Percentiles rank a stretch among this genome's conserved stretches.
Evolutionary conservation across 352 stramenopile species (phyloP).

Genomic region (Hyaloperonospora brassicae): DNA sequence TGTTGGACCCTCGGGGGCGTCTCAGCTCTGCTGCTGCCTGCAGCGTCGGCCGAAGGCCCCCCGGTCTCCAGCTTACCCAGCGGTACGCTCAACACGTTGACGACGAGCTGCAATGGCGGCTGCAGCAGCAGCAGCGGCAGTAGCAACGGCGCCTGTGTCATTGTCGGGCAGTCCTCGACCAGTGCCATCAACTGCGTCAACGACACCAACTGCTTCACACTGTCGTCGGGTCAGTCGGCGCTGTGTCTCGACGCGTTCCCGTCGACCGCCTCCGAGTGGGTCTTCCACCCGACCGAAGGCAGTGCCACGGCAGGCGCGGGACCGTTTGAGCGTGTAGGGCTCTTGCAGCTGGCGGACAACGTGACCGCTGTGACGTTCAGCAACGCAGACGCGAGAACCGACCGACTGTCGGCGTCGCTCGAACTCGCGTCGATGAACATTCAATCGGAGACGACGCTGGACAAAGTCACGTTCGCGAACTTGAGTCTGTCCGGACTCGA

Average conservation of each 20-base stretch:
- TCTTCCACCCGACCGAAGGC: conserved; percentile 44
- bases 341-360: conserved; percentile 45
- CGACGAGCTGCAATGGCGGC: conserved; percentile 65
- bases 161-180: conserved; percentile 49
- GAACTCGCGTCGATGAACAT: conserved; percentile 68
- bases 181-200: conserved; percentile 70
- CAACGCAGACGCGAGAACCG: conserved; percentile 22
- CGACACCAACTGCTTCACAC: conserved; percentile 56
- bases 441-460: conserved; percentile 34
- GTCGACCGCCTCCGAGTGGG: conserved; percentile 30
- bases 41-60: conserved; percentile 3
- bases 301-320: conserved; percentile 42
- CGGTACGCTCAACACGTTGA: conserved; percentile 56
- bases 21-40: conserved; percentile 5
- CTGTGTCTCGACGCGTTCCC: conserved; percentile 58
- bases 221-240: conserved; percentile 56
- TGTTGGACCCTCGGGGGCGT: conserved; percentile 6
- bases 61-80: conserved; percentile 11
- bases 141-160: conserved; percentile 49
- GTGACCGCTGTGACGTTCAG: conserved; percentile 50
- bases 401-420: conserved; percentile 34
- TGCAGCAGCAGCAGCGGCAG: conserved; percentile 39
- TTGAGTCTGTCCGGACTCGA: conserved; percentile 40
- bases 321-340: conserved; percentile 63
- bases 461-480: conserved; percentile 44